Evolutionary conservation across 345 rosid genomes (phyloP).

Genomic region (Eucalyptus regnans): DNA sequence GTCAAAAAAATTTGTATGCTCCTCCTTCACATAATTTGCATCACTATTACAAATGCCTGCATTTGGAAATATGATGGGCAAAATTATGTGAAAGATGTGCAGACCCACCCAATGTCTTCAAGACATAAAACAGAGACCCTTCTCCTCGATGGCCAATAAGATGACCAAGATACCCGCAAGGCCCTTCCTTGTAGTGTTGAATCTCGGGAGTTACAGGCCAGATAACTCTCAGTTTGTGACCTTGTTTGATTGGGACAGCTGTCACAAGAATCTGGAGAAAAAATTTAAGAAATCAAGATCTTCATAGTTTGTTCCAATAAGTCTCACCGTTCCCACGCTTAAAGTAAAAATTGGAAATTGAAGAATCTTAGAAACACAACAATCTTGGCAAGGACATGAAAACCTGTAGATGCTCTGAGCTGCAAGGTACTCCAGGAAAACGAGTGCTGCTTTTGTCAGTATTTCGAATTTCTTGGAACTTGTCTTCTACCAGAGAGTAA

Average conservation of each 20-base stretch:
- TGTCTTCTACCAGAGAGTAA: constrained; percentile 49
- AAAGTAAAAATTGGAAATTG: background rate
- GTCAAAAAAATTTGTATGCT: background rate
- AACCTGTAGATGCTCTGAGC: constrained; percentile 77
- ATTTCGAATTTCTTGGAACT: constrained; percentile 59
- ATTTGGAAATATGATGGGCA: background rate
- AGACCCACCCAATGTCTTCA: constrained; percentile 71
- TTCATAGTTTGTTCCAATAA: background rate
- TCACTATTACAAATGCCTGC: background rate
- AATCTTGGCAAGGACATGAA: background rate
- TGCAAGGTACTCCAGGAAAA: constrained; percentile 79
- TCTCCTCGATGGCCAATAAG: constrained; percentile 90
- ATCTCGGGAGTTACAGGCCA: constrained; percentile 91
- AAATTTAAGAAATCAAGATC: background rate
- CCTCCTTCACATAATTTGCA: background rate
- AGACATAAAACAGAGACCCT: constrained; percentile 74
- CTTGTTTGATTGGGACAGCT: constrained; percentile 73
- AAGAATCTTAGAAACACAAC: background rate
- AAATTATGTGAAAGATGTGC: background rate
- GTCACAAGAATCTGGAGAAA: constrained; percentile 68
- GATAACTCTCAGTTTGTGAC: constrained; percentile 55
- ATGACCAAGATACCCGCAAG: constrained; percentile 75
- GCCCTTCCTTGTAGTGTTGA: constrained; percentile 72
- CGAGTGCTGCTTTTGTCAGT: constrained; percentile 21
- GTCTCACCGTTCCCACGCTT: background rate